Conservation (phyloP, 345 rosid species). For the Pseudoturritis turrita region DNA sequence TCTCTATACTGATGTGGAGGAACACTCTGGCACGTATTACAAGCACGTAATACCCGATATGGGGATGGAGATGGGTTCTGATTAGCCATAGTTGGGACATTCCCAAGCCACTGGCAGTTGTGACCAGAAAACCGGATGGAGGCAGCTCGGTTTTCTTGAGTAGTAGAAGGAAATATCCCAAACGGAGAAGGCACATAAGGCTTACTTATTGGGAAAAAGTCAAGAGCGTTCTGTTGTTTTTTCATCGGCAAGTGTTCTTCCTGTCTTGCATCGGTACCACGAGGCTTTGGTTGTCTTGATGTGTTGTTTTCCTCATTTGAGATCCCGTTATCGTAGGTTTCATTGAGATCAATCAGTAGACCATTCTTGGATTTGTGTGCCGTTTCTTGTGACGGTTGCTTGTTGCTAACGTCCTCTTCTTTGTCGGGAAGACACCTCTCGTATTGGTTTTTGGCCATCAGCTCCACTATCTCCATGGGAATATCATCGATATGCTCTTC, state of each 20-base stretch:
- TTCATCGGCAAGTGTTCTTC: slow-evolving; percentile 29
- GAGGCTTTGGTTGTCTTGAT: slow-evolving; percentile 35
- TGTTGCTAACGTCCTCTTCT: slow-evolving; percentile 35
- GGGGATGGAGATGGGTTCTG: slow-evolving; percentile 36
- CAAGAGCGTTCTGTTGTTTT: slow-evolving; percentile 36
- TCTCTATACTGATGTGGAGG: slow-evolving; percentile 49
- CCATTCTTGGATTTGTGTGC: slow-evolving; percentile 25
- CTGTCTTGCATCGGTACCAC: slow-evolving; percentile 37
- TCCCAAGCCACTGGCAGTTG: slow-evolving; percentile 45
- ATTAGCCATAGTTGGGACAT: slow-evolving; percentile 30
- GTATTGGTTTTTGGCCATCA: slow-evolving; percentile 85
- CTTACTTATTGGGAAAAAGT: slow-evolving; percentile 43
- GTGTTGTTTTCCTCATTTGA: slow-evolving; percentile 43
- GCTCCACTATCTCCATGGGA: slow-evolving; percentile 94
- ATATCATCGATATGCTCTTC: slow-evolving; percentile 78
- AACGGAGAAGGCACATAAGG: slow-evolving; percentile 36
- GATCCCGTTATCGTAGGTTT: slow-evolving; percentile 37
- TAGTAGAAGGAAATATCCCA: slow-evolving; percentile 33
- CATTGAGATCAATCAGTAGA: slow-evolving; percentile 43
- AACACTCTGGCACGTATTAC: slow-evolving; percentile 44
- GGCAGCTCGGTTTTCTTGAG: slow-evolving; percentile 41
- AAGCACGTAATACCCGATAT: slow-evolving; percentile 33
- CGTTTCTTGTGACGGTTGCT: slow-evolving; percentile 35
- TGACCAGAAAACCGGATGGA: slow-evolving; percentile 43
- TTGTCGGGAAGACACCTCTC: slow-evolving; percentile 80